Base-by-base conservation (phyloP, 1,284 basidiomycete genomes). In the Papiliotrema terrestris region DNA sequence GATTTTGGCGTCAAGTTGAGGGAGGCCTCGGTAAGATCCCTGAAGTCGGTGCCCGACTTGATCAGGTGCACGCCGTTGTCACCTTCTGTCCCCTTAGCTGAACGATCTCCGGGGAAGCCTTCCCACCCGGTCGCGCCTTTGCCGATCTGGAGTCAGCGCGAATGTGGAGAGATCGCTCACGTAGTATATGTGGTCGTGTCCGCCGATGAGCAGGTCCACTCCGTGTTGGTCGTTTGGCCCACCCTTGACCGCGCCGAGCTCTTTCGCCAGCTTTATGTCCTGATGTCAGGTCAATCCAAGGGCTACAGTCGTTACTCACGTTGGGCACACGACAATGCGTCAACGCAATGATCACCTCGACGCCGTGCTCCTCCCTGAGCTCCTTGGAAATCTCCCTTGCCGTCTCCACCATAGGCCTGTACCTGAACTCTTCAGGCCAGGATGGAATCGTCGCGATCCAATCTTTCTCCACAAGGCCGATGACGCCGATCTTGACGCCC, bases 41-140 rank as follows among this genome's bases (percentile, higher is more conserved):
- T 83, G 72, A 96, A 96, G 75, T 96, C 91, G 5, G 88, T 90
- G 5, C 92, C 92, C 60, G 88, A 91, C 74, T 96, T 96, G 62
- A 77, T 74, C n/a, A 93, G 60, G 9, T 86, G 75, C 42, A 89
- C 84, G 3, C 87, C 88, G 2, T 83, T 66, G 69, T 95, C 92
- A 15, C 80, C 80, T 67, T 89, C 86, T 1, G 86, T 84, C 13
- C 91, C 91, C 2, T 89, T 81, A 14, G 83, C 81, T 5, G 79
- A 73, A 41, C 81, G 71, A 0, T 78, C 76, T 19, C 82, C 74
- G 56, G 88, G 82, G 57, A 85, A 87, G 39, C 83, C 83, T 26
- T 89, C 82, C 89, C 89, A 95, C 2, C 77, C 70, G 19, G 80
- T 80, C 1, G 86, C 83, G 3, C 91, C 92, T 65, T 83, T 86